These are phyloP conservation scores for Trypanosoma grayi DNA, from an alignment of 208 protist genomes.

Conservation along the genomic window DNA sequence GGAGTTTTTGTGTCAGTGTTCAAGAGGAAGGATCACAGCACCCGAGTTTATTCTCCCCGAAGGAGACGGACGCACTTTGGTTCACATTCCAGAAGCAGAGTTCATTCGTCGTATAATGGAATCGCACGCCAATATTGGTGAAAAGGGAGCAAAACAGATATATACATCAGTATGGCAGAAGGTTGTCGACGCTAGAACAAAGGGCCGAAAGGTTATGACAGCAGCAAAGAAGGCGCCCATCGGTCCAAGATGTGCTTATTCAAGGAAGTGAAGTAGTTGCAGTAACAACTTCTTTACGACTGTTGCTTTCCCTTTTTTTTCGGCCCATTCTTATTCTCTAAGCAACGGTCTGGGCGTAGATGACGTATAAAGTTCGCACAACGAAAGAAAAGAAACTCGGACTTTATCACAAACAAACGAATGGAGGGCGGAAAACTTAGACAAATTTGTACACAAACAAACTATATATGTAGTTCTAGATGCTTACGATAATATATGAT, in stretches of 20 bases:
- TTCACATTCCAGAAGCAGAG: constrained; percentile 86
- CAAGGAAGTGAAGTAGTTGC: constrained; percentile 24
- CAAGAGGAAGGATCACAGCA: constrained; percentile 51
- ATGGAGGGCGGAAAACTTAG: no score
- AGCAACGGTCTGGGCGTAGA: no score
- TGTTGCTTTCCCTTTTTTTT: constrained; percentile 20
- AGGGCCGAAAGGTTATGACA: constrained; percentile 85
- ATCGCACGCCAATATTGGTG: constrained; percentile 62
- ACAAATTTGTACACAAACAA: no score
- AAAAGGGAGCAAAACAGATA: constrained; percentile 87
- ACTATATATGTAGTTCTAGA: no score
- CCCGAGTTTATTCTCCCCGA: constrained; percentile 80
- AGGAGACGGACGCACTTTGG: constrained; percentile 84
- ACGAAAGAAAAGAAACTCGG: no score
- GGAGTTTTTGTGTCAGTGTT: constrained; percentile 61
- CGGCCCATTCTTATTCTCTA: constrained; percentile 14
- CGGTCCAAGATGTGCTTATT: constrained; percentile 56
- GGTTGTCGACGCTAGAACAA: constrained; percentile 85
- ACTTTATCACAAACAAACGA: no score
- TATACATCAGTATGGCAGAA: constrained; percentile 86
- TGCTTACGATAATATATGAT: no score
- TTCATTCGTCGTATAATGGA: constrained; percentile 79
- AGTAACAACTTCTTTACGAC: constrained; percentile 1
- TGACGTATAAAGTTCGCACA: no score
- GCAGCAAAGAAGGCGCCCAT: constrained; percentile 56